These are phyloP conservation scores for Austroboletus niveus DNA, from an alignment of 1,284 basidiomycete genomes.

Conservation along the genomic window DNA sequence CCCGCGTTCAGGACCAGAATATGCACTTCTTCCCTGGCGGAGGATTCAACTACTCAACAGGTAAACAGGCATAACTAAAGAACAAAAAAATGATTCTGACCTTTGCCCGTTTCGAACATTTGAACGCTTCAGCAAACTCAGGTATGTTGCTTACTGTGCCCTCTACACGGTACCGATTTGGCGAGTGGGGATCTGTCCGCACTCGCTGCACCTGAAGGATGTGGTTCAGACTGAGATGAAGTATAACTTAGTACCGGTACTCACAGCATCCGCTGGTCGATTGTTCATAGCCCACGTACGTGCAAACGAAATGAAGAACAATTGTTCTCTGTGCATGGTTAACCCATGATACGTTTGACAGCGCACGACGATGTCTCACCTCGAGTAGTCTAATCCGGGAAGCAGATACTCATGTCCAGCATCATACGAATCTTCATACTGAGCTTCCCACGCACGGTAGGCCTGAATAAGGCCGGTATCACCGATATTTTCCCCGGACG, in stretches of 20 bases:
- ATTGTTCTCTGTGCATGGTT: constrained; percentile 64
- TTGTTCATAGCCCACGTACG: constrained; percentile 75
- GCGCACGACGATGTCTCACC: constrained; percentile 32
- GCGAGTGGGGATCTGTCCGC: constrained; percentile 87
- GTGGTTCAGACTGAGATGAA: constrained; percentile 15
- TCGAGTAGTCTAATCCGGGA: constrained; percentile 81
- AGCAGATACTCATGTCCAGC: constrained; percentile 70
- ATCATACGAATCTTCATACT: constrained; percentile 52
- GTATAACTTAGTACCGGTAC: constrained; percentile 21
- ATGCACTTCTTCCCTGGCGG: constrained; percentile 63
- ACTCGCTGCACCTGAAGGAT: constrained; percentile 65
- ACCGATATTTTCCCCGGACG: constrained; percentile 88
- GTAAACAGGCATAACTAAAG: constrained; percentile 9
- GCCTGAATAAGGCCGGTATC: constrained; percentile 85
- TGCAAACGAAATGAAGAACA: constrained; percentile 88
- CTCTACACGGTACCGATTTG: constrained; percentile 73
- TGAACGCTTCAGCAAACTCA: constrained; percentile 77
- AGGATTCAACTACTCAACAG: constrained; percentile 54
- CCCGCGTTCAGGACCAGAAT: constrained; percentile 52
- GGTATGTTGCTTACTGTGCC: constrained; percentile 81
- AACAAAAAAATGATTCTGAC: constrained; percentile 32
- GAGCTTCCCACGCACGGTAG: constrained; percentile 83
- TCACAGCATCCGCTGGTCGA: constrained; percentile 70
- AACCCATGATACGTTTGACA: background rate
- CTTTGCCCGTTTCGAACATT: constrained; percentile 68